Evolutionary conservation across 177 flowering plant species (phyloP).

Genomic region (Vitis hybrid): DNA sequence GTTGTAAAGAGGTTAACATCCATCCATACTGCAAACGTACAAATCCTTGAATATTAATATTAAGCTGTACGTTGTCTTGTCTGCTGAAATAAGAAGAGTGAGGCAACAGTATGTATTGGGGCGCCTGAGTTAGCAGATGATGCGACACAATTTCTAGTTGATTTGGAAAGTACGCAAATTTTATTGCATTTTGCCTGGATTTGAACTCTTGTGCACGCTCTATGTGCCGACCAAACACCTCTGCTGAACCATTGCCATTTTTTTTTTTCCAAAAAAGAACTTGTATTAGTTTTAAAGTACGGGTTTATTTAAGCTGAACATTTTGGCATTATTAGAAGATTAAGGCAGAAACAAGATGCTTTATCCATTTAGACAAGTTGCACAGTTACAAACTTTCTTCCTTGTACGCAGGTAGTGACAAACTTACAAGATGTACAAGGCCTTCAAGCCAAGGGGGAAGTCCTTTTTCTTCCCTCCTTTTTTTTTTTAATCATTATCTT

Average conservation of each 20-base stretch:
- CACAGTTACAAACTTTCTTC: conserved; percentile 6
- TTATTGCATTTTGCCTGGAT: no score
- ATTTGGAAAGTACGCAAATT: no score
- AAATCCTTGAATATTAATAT: no score
- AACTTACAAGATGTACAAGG: conserved; percentile 30
- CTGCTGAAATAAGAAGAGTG: no score
- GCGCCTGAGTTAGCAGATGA: no score
- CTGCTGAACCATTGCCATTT: background rate
- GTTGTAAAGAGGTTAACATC: no score
- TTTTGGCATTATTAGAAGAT: background rate
- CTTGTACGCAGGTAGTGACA: conserved; percentile 18
- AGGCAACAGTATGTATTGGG: no score
- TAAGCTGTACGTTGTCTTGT: no score
- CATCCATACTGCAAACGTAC: no score
- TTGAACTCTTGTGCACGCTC: no score
- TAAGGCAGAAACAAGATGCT: background rate
- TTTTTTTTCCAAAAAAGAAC: background rate
- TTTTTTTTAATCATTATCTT: background rate
- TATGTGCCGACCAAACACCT: background rate
- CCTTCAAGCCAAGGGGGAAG: conserved; percentile 8
- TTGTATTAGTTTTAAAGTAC: background rate
- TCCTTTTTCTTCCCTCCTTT: background rate
- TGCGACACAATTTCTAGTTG: no score
- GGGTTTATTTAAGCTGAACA: background rate
- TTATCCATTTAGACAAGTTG: conserved; percentile 11